Conservation (phyloP, 176 grass and related monocot genomes). For the Phragmites australis region DNA sequence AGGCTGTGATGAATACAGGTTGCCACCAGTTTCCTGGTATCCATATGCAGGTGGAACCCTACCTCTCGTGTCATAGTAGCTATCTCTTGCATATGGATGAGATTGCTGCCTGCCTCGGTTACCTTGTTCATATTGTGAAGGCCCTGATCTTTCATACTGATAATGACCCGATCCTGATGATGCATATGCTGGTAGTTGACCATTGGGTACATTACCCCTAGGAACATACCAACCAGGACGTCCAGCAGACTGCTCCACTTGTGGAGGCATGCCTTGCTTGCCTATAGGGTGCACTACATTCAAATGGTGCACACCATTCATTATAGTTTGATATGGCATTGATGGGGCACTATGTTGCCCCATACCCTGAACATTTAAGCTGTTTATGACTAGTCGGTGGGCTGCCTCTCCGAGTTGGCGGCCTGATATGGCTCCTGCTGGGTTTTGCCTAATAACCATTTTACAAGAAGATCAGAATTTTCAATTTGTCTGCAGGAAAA, state of each 20-base stretch:
- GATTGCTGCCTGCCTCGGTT: constrained; percentile 38
- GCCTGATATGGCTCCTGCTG: constrained; percentile 69
- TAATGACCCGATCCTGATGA: constrained; percentile 42
- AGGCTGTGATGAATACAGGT: constrained; percentile 44
- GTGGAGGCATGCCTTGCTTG: constrained; percentile 36
- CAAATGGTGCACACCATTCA: constrained; percentile 48
- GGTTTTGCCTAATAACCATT: constrained; percentile 66
- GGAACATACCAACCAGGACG: constrained; percentile 46
- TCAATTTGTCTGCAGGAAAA: background rate
- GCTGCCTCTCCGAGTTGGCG: constrained; percentile 81
- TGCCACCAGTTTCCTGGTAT: constrained; percentile 42
- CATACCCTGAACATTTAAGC: constrained; percentile 50
- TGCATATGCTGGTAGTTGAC: constrained; percentile 39
- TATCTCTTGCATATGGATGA: constrained; percentile 42
- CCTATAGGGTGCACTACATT: constrained; percentile 25
- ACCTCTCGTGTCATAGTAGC: constrained; percentile 37
- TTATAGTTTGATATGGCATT: constrained; percentile 50
- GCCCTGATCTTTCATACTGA: constrained; percentile 47
- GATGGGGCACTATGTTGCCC: constrained; percentile 42
- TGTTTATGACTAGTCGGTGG: constrained; percentile 77
- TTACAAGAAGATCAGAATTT: constrained; percentile 19
- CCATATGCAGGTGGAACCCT: constrained; percentile 35
- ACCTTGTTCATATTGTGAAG: constrained; percentile 46
- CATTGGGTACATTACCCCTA: constrained; percentile 31
- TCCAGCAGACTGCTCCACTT: constrained; percentile 46